These are phyloP conservation scores for Cercospora beticola DNA, from an alignment of 2,329 filamentous ascomycete genomes.

Conservation along the genomic window DNA sequence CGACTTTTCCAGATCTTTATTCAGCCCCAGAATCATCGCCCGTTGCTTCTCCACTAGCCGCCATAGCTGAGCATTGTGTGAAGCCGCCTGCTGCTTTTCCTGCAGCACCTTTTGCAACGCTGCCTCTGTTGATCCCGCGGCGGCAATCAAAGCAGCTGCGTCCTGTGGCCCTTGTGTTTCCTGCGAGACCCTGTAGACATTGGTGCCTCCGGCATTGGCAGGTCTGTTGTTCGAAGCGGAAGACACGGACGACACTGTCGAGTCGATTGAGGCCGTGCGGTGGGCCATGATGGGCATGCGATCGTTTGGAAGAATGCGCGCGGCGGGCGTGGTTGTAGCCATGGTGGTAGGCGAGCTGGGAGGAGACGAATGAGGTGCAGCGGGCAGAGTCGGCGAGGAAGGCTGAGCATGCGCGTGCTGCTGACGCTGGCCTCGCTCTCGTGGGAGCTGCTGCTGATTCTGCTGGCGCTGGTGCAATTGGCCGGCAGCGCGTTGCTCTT, in stretches of 20 bases:
- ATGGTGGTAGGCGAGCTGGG: constrained; percentile 24
- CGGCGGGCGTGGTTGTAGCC: constrained; percentile 11
- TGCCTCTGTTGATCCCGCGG: constrained; percentile 84
- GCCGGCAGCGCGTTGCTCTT: constrained; percentile 16
- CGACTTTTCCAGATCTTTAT: constrained; percentile 88
- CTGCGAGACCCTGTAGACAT: constrained; percentile 50
- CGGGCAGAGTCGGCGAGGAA: constrained; percentile 15
- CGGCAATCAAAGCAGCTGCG: constrained; percentile 73
- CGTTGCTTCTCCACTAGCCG: constrained; percentile 94
- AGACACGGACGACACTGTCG: constrained; percentile 69
- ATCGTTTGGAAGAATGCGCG: constrained; percentile 4
- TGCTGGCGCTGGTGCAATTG: constrained; percentile 15
- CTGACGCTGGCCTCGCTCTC: neutral
- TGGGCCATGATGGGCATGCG: constrained; percentile 37
- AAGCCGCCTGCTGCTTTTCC: constrained; percentile 84
- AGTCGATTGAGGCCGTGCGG: constrained; percentile 86
- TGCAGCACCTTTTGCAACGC: constrained; percentile 85
- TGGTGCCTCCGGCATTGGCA: constrained; percentile 22
- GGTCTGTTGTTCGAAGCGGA: constrained; percentile 35
- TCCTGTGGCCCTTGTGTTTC: constrained; percentile 67
- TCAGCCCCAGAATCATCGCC: constrained; percentile 87
- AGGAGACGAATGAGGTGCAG: constrained; percentile 29
- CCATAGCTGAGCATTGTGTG: constrained; percentile 93
- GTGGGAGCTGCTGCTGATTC: neutral
- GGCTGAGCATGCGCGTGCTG: constrained; percentile 12